Conservation (phyloP, 495 filamentous ascomycete species). For the Penicillium mononematosum region DNA sequence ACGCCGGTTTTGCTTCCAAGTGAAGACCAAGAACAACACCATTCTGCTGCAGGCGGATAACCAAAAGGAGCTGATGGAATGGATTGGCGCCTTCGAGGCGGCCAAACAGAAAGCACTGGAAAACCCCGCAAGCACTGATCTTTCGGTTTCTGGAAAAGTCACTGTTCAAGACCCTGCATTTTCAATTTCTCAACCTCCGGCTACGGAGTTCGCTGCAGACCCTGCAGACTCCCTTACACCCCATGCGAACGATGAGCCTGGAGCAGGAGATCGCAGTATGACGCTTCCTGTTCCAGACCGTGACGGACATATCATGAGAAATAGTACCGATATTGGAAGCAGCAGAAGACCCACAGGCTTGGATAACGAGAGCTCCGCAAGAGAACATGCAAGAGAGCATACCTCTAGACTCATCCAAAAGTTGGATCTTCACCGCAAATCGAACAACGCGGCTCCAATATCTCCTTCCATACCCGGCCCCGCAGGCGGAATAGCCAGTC, state of each 20-base stretch:
- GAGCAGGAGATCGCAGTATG: constrained; percentile 55
- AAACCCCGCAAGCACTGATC: constrained; percentile 62
- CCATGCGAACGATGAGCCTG: constrained; percentile 53
- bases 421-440: constrained; percentile 83
- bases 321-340: constrained; percentile 68
- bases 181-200: constrained; percentile 81
- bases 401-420: constrained; percentile 88
- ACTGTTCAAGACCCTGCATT: constrained; percentile 76
- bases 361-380: constrained; percentile 59
- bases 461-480: constrained; percentile 39
- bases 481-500: constrained; percentile 75
- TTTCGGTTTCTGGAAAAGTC: constrained; percentile 56
- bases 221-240: constrained; percentile 65
- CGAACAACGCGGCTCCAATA: constrained; percentile 50
- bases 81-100: constrained; percentile 87
- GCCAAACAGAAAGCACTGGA: constrained; percentile 92
- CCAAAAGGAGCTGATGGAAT: constrained; percentile 82
- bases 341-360: constrained; percentile 46
- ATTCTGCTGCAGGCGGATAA: constrained; percentile 91
- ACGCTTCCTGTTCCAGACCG: constrained; percentile 67
- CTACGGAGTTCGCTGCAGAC: constrained; percentile 85
- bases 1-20: constrained; percentile 93
- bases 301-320: constrained; percentile 56
- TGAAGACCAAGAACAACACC: constrained; percentile 94
- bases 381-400: constrained; percentile 66